Conservation (phyloP, 495 filamentous ascomycete genomes). For the Talaromyces ruber region DNA sequence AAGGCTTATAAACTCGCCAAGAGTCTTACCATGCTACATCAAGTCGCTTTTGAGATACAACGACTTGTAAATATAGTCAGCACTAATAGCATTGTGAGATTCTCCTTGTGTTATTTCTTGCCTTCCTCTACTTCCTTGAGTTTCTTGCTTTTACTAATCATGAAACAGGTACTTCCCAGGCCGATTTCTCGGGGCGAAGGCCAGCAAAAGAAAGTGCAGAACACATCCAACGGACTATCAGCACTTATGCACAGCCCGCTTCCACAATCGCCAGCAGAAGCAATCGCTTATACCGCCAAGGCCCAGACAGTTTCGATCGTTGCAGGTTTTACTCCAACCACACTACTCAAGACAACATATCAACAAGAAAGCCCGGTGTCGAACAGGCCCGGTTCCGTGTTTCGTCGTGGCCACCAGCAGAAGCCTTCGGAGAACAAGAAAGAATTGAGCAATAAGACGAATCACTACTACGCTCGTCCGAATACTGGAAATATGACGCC, state of each 20-base stretch:
- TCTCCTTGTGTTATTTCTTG: neutral
- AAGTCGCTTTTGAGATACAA: slow-evolving; percentile 70
- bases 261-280: neutral
- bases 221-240: neutral
- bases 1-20: slow-evolving; percentile 53
- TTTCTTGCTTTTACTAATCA: neutral
- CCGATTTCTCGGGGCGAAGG: neutral
- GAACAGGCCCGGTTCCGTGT: neutral
- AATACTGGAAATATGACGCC: neutral
- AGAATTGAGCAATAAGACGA: neutral
- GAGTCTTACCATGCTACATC: slow-evolving; percentile 52
- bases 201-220: neutral
- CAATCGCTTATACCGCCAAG: neutral
- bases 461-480: neutral
- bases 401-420: neutral
- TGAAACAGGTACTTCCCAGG: neutral
- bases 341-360: neutral
- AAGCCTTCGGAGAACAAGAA: neutral
- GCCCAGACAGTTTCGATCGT: neutral
- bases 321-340: neutral
- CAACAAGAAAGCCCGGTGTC: neutral
- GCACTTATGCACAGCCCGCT: neutral
- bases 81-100: slow-evolving; percentile 45
- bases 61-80: slow-evolving; percentile 65
- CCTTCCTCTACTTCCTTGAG: neutral